Percentiles rank a stretch among this genome's conserved stretches.
Conservation (phyloP, 352 stramenopile species). For the Phytophthora cactorum region DNA sequence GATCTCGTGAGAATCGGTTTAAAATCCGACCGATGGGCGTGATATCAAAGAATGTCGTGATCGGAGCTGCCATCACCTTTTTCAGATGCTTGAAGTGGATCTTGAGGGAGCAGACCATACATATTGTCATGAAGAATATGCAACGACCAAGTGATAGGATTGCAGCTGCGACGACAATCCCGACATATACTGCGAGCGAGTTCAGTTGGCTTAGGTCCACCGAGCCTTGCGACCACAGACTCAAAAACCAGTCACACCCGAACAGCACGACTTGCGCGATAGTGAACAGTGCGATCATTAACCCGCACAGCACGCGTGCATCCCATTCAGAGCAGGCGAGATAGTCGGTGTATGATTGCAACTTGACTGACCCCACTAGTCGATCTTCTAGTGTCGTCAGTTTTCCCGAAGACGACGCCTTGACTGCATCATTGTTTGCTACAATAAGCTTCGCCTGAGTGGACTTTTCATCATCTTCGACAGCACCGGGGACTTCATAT, state of each 20-base stretch:
- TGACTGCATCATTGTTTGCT: not conserved
- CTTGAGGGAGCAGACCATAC: slow-evolving; percentile 49
- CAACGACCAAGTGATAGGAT: slow-evolving; percentile 50
- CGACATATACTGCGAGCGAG: slow-evolving; percentile 46
- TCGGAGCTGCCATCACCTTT: slow-evolving; percentile 56
- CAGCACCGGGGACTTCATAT: not conserved
- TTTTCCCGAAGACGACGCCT: slow-evolving; percentile 28
- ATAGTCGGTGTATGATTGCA: slow-evolving; percentile 60
- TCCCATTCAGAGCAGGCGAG: slow-evolving; percentile 55
- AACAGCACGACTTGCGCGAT: slow-evolving; percentile 53
- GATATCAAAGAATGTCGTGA: slow-evolving; percentile 74
- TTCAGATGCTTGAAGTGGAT: slow-evolving; percentile 52
- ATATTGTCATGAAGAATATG: slow-evolving; percentile 56
- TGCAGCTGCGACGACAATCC: slow-evolving; percentile 37
- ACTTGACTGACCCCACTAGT: slow-evolving; percentile 41
- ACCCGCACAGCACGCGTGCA: slow-evolving; percentile 32
- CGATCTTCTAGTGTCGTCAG: slow-evolving; percentile 52
- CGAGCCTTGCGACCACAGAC: slow-evolving; percentile 47
- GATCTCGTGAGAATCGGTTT: slow-evolving; percentile 68
- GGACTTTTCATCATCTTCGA: slow-evolving; percentile 3
- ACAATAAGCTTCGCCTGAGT: not conserved
- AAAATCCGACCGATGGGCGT: slow-evolving; percentile 70
- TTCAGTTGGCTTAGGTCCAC: slow-evolving; percentile 42
- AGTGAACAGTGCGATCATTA: slow-evolving; percentile 44
- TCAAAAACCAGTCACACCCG: slow-evolving; percentile 63